These are phyloP conservation scores for Albugo laibachii DNA, from an alignment of 352 stramenopile species.

Conservation along the genomic window DNA sequence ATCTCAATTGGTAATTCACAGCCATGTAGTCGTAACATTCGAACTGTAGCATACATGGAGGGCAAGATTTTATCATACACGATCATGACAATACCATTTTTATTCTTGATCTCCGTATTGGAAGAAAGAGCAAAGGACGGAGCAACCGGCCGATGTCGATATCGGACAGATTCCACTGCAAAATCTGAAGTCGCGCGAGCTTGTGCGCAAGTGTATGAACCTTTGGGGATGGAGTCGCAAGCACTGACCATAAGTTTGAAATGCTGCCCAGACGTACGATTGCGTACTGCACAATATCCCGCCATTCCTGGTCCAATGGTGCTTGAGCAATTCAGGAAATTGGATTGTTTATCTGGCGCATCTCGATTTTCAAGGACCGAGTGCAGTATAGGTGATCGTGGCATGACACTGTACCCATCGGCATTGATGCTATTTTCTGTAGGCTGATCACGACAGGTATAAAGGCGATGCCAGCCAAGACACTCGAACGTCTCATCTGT, in stretches of 20 bases:
- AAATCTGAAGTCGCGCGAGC: constrained; percentile 70
- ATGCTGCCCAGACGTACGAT: constrained; percentile 56
- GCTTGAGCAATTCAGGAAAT: constrained; percentile 42
- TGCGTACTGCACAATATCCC: constrained; percentile 68
- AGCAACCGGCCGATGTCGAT: constrained; percentile 45
- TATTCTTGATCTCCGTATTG: not conserved
- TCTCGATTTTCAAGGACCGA: not conserved
- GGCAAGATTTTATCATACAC: constrained; percentile 69
- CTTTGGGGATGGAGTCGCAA: constrained; percentile 46
- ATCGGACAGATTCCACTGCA: constrained; percentile 37
- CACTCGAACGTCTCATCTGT: constrained; percentile 68
- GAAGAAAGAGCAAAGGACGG: constrained; percentile 25
- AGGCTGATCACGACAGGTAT: constrained; percentile 37
- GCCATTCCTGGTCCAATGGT: constrained; percentile 50
- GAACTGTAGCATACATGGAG: constrained; percentile 57
- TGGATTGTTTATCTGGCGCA: too few relatives aligned
- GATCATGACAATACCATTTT: constrained; percentile 66
- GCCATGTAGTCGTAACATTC: constrained; percentile 50
- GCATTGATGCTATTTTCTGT: constrained; percentile 8
- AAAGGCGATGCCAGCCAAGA: constrained; percentile 65
- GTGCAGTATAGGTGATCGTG: not conserved
- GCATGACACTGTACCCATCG: not conserved
- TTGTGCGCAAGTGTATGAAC: constrained; percentile 64
- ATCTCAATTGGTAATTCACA: constrained; percentile 64
- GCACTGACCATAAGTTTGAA: constrained; percentile 68